Evolutionary conservation across 2,329 filamentous ascomycete species (phyloP), one percentile per base, ranked within the genome.

Genomic region (Chrysosporium keratinophilum): DNA sequence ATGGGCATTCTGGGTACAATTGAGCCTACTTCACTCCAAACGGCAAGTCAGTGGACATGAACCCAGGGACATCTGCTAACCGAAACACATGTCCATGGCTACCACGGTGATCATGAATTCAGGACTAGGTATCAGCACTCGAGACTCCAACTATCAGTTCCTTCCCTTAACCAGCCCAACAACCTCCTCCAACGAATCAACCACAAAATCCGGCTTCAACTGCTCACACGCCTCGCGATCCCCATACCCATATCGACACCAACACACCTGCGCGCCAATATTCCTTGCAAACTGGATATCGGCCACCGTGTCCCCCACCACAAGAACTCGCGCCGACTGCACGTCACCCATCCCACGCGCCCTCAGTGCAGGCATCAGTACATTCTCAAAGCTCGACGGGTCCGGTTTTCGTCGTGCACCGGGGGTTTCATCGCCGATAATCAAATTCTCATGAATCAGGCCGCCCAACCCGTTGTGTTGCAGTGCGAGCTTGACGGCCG

Each of bases 211-310:
- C 10, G 54, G 54, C 12, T 28, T 39, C 50, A 56, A n/a, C 17
- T 45, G 33, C 37, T 39, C 23, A 23, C 54, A 56, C 9, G 28
- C 45, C 7, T 50, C 45, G 14, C 43, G 50, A 35, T 56, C 54
- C 19, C 54, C 54, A 45, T 52, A 56, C 4, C 54, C 54, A 45
- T 56, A 56, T 28, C 45, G 50, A 43, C 54, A 56, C 50, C 50
- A 56, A 19, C 54, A 56, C n/a, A 20, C 54, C 2, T 41, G 43
- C 3, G 44, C 50, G 3, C 40, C 50, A 19, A 56, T 53, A 17
- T 56, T 56, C 33, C 37, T 53, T 15, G 54, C 54, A 41, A 56
- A 56, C 12, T 56, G 50, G 15, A 56, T 49, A 34, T 56, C 54
- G n/a, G 54, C 50, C 20, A 53, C 50, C 1, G 54, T 56, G 53